Base-by-base conservation (phyloP, 257 asterid species). In the Perilla frutescens region DNA sequence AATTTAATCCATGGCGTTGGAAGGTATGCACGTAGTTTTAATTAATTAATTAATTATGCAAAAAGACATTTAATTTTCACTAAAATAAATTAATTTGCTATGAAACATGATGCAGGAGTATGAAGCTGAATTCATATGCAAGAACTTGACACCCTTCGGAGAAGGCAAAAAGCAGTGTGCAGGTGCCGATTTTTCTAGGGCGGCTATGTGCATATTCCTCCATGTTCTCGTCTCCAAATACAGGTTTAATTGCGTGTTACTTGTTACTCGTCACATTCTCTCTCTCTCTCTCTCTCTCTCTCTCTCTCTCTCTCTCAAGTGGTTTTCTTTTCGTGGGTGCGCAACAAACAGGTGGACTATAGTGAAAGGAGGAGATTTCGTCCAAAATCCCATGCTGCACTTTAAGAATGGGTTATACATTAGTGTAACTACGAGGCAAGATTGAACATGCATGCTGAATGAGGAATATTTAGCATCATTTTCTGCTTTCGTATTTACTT, bases 1-100 rank as follows among this genome's bases (percentile, higher is more conserved):
- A 20, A 10, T 81, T 81, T 57, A 59, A 77, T 58, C 85, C 85
- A 0, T 73, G 75, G 34, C 82, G 85, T 36, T 81, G 85, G 85
- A 74, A 81, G 80, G 85, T 81, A 41, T 1, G 8, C 20, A 20
- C 26, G 26, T 20, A 20, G 26, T 20, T 20, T 20, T 20, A 20
- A 20, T 20, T 20, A 20, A 20, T 20, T 20, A 20, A 20, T 20
- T 20, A 20, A 20, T 20, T 20, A 20, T 20, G 26, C 26, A 20
- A 20, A 20, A 20, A 20, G 26, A 20, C 26, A 20, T 20, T 20
- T 20, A 20, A 20, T 20, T 20, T 20, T 20, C 26, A 20, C 26
- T 20, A 20, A 20, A 20, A 20, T 20, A 20, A 20, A 20, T 20
- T 20, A 20, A 20, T 20, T 20, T 20, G 26, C 1, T 20, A 20